Conservation (phyloP, 2,329 filamentous ascomycete genomes). For the Septoria petroselini region DNA sequence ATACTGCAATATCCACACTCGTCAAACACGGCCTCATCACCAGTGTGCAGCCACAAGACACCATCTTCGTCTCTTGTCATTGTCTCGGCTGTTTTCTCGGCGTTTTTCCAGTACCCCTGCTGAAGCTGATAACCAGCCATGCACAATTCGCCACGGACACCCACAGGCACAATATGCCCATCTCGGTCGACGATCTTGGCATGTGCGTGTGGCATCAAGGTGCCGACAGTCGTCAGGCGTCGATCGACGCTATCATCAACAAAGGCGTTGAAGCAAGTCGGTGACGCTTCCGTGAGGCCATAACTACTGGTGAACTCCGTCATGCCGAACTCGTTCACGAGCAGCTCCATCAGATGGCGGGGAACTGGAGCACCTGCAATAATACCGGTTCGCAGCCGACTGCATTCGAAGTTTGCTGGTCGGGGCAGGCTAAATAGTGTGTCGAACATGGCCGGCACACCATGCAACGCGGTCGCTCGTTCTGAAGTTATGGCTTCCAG, state of each 20-base stretch:
- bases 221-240: slow-evolving; percentile 71
- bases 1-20: slow-evolving; percentile 42
- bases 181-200: slow-evolving; percentile 73
- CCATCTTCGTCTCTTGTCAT: slow-evolving; percentile 51
- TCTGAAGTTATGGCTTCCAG: slow-evolving; percentile 58
- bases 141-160: slow-evolving; percentile 68
- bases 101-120: slow-evolving; percentile 62
- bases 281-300: slow-evolving; percentile 71
- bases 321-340: slow-evolving; percentile 73
- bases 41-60: slow-evolving; percentile 63
- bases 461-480: slow-evolving; percentile 65
- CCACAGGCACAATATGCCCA: slow-evolving; percentile 64
- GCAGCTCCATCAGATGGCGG: slow-evolving; percentile 67
- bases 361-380: slow-evolving; percentile 76
- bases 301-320: slow-evolving; percentile 59
- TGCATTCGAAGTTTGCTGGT: slow-evolving; percentile 47
- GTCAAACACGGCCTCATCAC: slow-evolving; percentile 55
- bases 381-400: slow-evolving; percentile 66
- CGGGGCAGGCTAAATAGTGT: slow-evolving; percentile 54
- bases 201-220: slow-evolving; percentile 66
- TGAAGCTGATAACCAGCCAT: slow-evolving; percentile 75
- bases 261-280: slow-evolving; percentile 77
- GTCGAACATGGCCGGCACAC: slow-evolving; percentile 81
- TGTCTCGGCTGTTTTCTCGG: slow-evolving; percentile 69
- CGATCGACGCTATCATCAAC: slow-evolving; percentile 66